Base-by-base conservation (phyloP, 1,139 yeast species). In the Lodderomyces parapsilosis region DNA sequence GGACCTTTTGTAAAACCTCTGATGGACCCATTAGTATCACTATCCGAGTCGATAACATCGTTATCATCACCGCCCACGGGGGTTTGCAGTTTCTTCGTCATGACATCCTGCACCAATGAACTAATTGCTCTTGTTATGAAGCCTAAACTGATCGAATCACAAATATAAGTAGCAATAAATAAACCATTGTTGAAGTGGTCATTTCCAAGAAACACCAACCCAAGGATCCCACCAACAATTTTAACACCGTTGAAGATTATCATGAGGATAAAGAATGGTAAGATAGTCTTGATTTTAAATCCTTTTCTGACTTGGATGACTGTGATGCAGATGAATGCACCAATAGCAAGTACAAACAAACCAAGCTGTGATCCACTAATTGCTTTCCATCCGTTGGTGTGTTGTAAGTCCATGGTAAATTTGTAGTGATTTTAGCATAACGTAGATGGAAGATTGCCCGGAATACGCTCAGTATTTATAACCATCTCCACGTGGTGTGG, bases 141-240 rank as follows among this genome's bases (percentile, higher is more conserved):
- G 6, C 49, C 52, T 13, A 48, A 40, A 40, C 49, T 43, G 24
- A 49, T 48, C 14, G 51, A 36, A 32, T 49, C 51, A 37, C 47
- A 48, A 15, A 49, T 42, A 35, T 46, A 49, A 5, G 51, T 48
- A 6, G 46, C 43, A n/a, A 47, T 49, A 36, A 46, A 49, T 27
- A 49, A 37, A 35, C 27, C 27, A 10, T 40, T 15, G 25, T 43
- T 46, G 20, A 49, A 43, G 2, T 39, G 32, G 5, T 14, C 11
- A 23, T 38, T 36, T 30, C 42, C 40, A 27, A 49, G 43, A n/a
- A 48, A 48, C 6, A 48, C 46, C 22, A 46, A 42, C 7, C 49
- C 47, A 14, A 42, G 27, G 4, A 48, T 44, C 19, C 42, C 51
- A 36, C 52, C 52, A 19, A 25, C 39, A 10, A 48, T 32, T 36